Base-by-base conservation (phyloP, 2,329 filamentous ascomycete genomes). In the Arthrobotrys conoides region DNA sequence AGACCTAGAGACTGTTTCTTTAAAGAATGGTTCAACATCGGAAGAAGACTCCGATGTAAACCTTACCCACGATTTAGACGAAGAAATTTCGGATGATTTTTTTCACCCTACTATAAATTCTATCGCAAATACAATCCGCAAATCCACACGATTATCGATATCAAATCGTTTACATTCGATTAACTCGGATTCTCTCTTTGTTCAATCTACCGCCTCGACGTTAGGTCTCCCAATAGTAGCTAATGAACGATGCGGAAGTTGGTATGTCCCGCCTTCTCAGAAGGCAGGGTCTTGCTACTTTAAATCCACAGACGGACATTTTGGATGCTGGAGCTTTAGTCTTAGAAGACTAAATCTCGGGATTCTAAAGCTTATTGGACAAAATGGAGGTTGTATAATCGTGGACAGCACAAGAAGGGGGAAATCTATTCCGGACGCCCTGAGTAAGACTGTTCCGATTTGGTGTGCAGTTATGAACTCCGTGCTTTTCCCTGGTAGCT, bases 291-390 rank as follows among this genome's bases (percentile, higher is more conserved):
- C 92, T 80, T 93, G 92, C 36, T 99, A 98, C 85, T 99, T 98
- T 86, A 99, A 99, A 87, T 97, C 93, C 85, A 99, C 96, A 1
- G 96, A 99, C 85, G 96, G 96, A 0, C 96, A 99, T 84, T 90
- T 91, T 66, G 91, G 93, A 8, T 91, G 96, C 83, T 99, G 96
- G 96, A 89, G 91, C 79, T 97, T 98, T 83, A 97, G 93, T 84
- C 88, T 91, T 22, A 87, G 96, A 80, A 88, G 96, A 80, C 85
- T 98, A 82, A 99, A 99, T 83, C 83, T 97, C 82, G 92, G 97
- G 80, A 83, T 98, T 16, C 84, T 97, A 63, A 87, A 90, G 38
- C 82, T 94, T 48, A 87, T 95, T 69, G 90, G 88, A 78, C 82
- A 86, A 71, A 83, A 89, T 84, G 90, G 92, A 82, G 94, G 94